Base-by-base conservation (phyloP, 1,284 basidiomycete genomes). In the Marasmius sp. region DNA sequence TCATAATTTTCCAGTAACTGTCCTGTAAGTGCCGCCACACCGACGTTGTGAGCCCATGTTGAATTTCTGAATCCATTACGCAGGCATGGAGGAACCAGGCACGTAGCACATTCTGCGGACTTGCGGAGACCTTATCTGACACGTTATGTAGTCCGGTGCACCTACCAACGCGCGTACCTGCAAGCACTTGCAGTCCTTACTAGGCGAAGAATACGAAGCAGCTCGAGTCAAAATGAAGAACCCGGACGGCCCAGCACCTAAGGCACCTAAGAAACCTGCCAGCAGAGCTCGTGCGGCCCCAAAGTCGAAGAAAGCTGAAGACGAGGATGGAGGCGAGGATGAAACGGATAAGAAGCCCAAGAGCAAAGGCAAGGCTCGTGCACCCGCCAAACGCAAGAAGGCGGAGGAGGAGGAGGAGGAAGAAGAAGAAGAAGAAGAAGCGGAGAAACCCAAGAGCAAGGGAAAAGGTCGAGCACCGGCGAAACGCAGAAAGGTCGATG, bases 181-280 rank as follows among this genome's bases (percentile, higher is more conserved):
- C 77, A 85, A 87, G 64, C 87, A 89, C 67, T 75, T 89, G 41
- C 80, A 80, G 60, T 71, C 78, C 0, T 70, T 88, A 18, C 76
- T 89, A 12, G 87, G 87, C 1, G 83, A 85, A 14, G 75, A 75
- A 48, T 88, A 87, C 69, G 85, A 87, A 68, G 71, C 72, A 33
- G 83, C 80, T 1, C 80, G 85, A 6, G 53, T 84, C 27, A 77
- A 79, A 61, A 67, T 76, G 60, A 81, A 79, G 71, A 83, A 83
- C 60, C 82, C 82, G 1, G 65, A 79, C 41, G 81, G 79, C 6
- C 71, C 74, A 8, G 64, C 71, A 11, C 70, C 72, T 7, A 76
- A 73, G 55, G 70, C 70, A 18, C 49, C 67, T 39, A 47, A 47
- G 16, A 72, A 71, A 52, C 64, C 72, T 34, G 70, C 67, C 38